A percentile compares a stretch with the other conserved stretches of the same genome.
phyloP scores from a whole-genome alignment of 2,329 filamentous ascomycete genomes.

The Berkeleyomyces basicola region DNA sequence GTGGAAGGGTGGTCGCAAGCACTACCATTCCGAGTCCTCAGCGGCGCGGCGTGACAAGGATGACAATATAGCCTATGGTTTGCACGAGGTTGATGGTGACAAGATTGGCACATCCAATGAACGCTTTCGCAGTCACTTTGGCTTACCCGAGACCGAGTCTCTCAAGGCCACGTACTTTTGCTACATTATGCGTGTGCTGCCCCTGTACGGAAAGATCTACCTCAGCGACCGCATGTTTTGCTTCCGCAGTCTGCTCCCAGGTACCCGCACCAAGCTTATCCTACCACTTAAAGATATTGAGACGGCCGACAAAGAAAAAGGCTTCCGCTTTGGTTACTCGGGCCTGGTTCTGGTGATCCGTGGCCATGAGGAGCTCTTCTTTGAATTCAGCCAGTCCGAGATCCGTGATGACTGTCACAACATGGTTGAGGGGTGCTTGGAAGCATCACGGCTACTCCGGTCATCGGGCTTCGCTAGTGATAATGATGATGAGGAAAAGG shows the following conservation, averaged over 20 bases:
- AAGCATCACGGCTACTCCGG: background rate
- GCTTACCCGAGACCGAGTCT: slow-evolving; percentile 66
- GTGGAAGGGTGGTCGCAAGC: slow-evolving; percentile 81
- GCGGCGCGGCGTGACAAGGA: slow-evolving; percentile 36
- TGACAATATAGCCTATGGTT: slow-evolving; percentile 24
- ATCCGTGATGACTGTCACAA: slow-evolving; percentile 67
- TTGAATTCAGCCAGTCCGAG: slow-evolving; percentile 69
- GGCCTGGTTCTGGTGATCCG: slow-evolving; percentile 85
- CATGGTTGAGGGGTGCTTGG: slow-evolving; percentile 3
- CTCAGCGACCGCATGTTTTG: slow-evolving; percentile 77
- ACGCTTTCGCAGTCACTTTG: slow-evolving; percentile 79
- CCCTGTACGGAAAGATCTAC: slow-evolving; percentile 92
- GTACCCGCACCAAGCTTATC: slow-evolving; percentile 82
- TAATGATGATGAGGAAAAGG: slow-evolving; percentile 37
- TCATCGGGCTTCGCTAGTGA: background rate
- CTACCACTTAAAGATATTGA: slow-evolving; percentile 82
- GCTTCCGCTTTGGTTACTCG: slow-evolving; percentile 80
- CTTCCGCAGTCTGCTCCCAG: slow-evolving; percentile 79
- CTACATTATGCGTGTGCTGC: slow-evolving; percentile 76
- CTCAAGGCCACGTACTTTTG: slow-evolving; percentile 83
- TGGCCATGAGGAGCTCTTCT: slow-evolving; percentile 90
- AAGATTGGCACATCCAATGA: slow-evolving; percentile 53
- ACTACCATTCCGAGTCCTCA: slow-evolving; percentile 50
- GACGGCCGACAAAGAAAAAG: slow-evolving; percentile 86
- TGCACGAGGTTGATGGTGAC: slow-evolving; percentile 28